Evolutionary conservation across 208 protist genomes (phyloP).

Genomic region (Leishmania amazonensis): DNA sequence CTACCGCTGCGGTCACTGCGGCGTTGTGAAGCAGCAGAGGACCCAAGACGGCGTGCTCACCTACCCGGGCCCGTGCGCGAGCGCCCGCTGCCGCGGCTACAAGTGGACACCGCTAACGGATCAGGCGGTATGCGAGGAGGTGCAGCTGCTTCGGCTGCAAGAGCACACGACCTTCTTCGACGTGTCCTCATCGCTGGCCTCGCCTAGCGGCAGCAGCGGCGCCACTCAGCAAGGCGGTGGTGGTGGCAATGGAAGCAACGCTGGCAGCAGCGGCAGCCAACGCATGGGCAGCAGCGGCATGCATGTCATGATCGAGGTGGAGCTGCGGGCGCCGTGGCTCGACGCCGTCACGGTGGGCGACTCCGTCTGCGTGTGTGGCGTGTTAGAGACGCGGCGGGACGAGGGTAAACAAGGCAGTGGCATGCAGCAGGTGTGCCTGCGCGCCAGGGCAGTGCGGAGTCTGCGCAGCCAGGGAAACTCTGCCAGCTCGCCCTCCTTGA

Average conservation of each 20-base stretch:
- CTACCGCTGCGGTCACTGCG: slow-evolving; percentile 76
- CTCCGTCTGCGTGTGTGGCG: slow-evolving; percentile 61
- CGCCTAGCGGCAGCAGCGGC: background rate
- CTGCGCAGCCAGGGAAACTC: slow-evolving; percentile 16
- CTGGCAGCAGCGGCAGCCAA: slow-evolving; percentile 1
- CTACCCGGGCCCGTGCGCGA: slow-evolving; percentile 68
- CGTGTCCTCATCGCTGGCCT: slow-evolving; percentile 4
- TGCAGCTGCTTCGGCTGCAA: slow-evolving; percentile 85
- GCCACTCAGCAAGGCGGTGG: slow-evolving; percentile 5
- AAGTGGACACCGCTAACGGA: slow-evolving; percentile 65
- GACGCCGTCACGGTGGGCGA: slow-evolving; percentile 79
- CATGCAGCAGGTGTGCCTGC: slow-evolving; percentile 44
- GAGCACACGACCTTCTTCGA: slow-evolving; percentile 69
- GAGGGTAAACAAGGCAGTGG: slow-evolving; percentile 41
- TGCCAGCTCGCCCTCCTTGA: background rate
- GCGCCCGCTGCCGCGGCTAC: slow-evolving; percentile 67
- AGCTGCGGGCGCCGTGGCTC: slow-evolving; percentile 70
- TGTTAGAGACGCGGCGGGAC: slow-evolving; percentile 61
- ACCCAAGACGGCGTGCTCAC: slow-evolving; percentile 77
- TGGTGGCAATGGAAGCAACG: slow-evolving; percentile 1
- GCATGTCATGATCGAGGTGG: slow-evolving; percentile 77
- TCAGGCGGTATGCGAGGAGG: slow-evolving; percentile 72
- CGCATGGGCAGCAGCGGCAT: slow-evolving; percentile 44
- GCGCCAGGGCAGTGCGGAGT: slow-evolving; percentile 31
- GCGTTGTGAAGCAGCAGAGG: slow-evolving; percentile 35